Conservation (phyloP, 805 yeast genomes). For the Metschnikowia picachoensis region DNA sequence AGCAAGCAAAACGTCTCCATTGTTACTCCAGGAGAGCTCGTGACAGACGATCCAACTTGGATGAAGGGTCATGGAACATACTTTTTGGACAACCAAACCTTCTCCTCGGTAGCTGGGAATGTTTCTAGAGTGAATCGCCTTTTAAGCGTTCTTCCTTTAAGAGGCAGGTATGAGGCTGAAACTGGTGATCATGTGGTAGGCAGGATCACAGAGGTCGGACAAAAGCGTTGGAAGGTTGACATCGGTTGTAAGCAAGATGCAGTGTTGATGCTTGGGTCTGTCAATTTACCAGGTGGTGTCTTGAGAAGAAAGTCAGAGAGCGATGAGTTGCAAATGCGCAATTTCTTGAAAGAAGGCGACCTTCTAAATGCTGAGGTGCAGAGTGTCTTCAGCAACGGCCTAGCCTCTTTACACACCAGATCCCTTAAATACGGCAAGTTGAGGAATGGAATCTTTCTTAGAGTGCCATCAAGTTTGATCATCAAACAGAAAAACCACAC, state of each 20-base stretch:
- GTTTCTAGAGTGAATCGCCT: slow-evolving; percentile 82
- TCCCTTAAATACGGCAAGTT: slow-evolving; percentile 93
- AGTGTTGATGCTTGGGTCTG: slow-evolving; percentile 87
- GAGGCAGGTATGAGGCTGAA: slow-evolving; percentile 87
- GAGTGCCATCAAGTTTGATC: slow-evolving; percentile 78
- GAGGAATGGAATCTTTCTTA: slow-evolving; percentile 80
- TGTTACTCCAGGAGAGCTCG: slow-evolving; percentile 93
- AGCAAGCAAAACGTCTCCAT: slow-evolving; percentile 31
- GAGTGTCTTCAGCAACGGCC: slow-evolving; percentile 80
- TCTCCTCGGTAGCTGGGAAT: slow-evolving; percentile 89
- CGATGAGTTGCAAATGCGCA: slow-evolving; percentile 95
- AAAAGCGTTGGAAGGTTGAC: slow-evolving; percentile 94
- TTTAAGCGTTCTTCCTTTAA: slow-evolving; percentile 77
- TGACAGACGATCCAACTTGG: slow-evolving; percentile 96
- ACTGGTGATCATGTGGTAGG: slow-evolving; percentile 97
- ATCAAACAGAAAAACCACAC: slow-evolving; percentile 85
- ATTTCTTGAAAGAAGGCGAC: slow-evolving; percentile 92
- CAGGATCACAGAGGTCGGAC: slow-evolving; percentile 88
- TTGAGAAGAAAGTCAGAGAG: slow-evolving; percentile 89
- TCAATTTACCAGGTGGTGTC: slow-evolving; percentile 96
- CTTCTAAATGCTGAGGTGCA: slow-evolving; percentile 95
- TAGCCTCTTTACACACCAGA: slow-evolving; percentile 91
- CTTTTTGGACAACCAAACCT: slow-evolving; percentile 67
- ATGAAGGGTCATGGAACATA: slow-evolving; percentile 99
- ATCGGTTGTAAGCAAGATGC: slow-evolving; percentile 96